These are phyloP conservation scores for Aureobasidium sp. DNA, from an alignment of 2,329 filamentous ascomycete genomes.

Conservation along the genomic window DNA sequence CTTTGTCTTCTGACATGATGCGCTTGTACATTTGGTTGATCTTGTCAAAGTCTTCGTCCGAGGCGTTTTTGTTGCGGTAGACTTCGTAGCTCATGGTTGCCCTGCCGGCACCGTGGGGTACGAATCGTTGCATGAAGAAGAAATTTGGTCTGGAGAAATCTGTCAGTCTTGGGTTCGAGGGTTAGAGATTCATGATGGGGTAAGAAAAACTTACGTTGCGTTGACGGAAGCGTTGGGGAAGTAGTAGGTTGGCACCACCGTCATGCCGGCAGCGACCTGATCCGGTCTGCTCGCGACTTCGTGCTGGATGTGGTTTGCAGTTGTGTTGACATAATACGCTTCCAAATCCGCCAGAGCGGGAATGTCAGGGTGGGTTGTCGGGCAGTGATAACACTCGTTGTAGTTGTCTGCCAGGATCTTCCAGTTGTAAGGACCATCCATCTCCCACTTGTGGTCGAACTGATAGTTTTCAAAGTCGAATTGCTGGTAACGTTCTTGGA, in stretches of 20 bases:
- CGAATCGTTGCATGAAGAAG: constrained; percentile 58
- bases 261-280: constrained; percentile 43
- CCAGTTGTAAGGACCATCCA: constrained; percentile 52
- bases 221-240: constrained; percentile 48
- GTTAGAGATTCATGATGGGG: not conserved
- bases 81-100: constrained; percentile 57
- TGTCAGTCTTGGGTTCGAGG: not conserved
- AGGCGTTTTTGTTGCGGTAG: constrained; percentile 54
- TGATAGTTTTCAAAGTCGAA: constrained; percentile 48
- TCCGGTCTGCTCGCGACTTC: constrained; percentile 39
- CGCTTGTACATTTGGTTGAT: constrained; percentile 57
- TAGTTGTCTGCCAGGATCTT: constrained; percentile 56
- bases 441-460: constrained; percentile 52
- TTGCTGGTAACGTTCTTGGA: constrained; percentile 37
- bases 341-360: constrained; percentile 51
- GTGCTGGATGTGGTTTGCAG: constrained; percentile 47
- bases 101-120: constrained; percentile 46
- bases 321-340: constrained; percentile 47
- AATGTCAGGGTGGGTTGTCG: constrained; percentile 53
- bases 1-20: constrained; percentile 59
- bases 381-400: constrained; percentile 57
- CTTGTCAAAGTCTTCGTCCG: constrained; percentile 51
- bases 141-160: constrained; percentile 43
- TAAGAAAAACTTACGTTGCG: constrained; percentile 38
- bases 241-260: constrained; percentile 43